Evolutionary conservation across 2,329 filamentous ascomycete species (phyloP), one percentile per base, ranked within the genome.

Genomic region (Clarireedia paspali): DNA sequence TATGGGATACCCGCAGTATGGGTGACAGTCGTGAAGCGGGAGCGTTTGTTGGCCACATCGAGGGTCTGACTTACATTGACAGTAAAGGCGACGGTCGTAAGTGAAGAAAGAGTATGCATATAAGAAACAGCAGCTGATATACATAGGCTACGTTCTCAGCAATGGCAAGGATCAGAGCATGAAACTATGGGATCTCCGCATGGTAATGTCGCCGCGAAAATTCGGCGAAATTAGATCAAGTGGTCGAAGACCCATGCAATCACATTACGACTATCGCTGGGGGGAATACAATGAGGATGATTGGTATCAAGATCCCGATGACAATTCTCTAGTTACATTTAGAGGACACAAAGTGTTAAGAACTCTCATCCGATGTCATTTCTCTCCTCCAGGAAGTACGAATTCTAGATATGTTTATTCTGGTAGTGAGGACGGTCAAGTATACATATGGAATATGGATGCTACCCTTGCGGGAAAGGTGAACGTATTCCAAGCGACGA

Each of bases 161-260:
- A 99, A 99, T 66, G 89, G 84, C 59, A 99, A 97, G 69, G 94
- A 99, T 68, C 94, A 97, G 71, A 92, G 86, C 44, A 95, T 95
- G 83, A 97, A 97, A 72, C 79, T 99, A 0, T 99, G 94, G 94
- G 94, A 99, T 70, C 70, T 96, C 55, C 80, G 92, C 51, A 95
- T 89, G 78, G 92, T 91, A 79, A 88, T 94, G 77, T 84, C 84
- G 5, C 86, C 87, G 0, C 79, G 84, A 36, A 75, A 78, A 52
- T 88, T 83, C 57, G 75, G 78, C 47, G 71, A 75, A 34, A 73
- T 84, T 53, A 76, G 84, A 59, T 77, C 80, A 4, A 72, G 75
- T n/a, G 71, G 75, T 42, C 76, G 81, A 64, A 82, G 79, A 0
- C 70, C 70, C 23, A 69, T 69, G 24, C 61, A 65, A 17, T 82